phyloP scores from a whole-genome alignment of 331 rosid species.

The Saraca asoca region DNA sequence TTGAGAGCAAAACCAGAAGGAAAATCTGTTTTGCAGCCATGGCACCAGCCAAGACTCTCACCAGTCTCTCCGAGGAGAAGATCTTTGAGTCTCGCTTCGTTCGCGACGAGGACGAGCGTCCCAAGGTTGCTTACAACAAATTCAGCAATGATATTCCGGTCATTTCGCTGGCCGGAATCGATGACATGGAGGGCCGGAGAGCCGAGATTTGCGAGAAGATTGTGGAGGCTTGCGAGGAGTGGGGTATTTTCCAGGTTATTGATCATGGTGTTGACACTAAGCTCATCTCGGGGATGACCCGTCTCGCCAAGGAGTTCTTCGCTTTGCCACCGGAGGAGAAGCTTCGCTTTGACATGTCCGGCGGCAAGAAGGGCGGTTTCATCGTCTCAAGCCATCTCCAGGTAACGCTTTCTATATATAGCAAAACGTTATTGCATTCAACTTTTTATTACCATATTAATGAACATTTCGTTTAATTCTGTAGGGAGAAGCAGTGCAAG shows the following conservation, averaged over 20 bases:
- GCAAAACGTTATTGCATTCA: no score
- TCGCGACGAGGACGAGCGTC: conserved; percentile 82
- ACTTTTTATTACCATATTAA: no score
- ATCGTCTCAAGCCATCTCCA: conserved; percentile 79
- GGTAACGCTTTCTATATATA: conserved; percentile 29
- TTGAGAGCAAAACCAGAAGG: no score
- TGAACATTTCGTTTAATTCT: neutral
- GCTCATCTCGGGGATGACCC: conserved; percentile 61
- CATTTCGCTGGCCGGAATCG: conserved; percentile 68
- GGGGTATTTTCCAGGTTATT: conserved; percentile 75
- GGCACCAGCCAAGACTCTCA: conserved; percentile 50
- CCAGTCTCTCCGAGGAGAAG: conserved; percentile 48
- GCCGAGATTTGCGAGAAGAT: conserved; percentile 52
- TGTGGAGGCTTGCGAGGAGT: conserved; percentile 72
- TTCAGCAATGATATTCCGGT: conserved; percentile 70
- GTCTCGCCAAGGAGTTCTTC: conserved; percentile 60
- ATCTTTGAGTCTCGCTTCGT: conserved; percentile 51
- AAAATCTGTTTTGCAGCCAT: neutral
- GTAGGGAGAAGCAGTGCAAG: conserved; percentile 74
- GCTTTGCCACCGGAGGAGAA: conserved; percentile 64
- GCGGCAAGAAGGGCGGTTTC: conserved; percentile 86
- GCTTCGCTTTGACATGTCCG: conserved; percentile 79
- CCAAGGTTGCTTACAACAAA: conserved; percentile 63
- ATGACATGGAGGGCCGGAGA: conserved; percentile 47
- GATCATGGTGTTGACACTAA: conserved; percentile 63